Evolutionary conservation across 129 eudicot species (phyloP), one percentile per base, ranked within the genome.

Genomic region (Saussurea involucrata): DNA sequence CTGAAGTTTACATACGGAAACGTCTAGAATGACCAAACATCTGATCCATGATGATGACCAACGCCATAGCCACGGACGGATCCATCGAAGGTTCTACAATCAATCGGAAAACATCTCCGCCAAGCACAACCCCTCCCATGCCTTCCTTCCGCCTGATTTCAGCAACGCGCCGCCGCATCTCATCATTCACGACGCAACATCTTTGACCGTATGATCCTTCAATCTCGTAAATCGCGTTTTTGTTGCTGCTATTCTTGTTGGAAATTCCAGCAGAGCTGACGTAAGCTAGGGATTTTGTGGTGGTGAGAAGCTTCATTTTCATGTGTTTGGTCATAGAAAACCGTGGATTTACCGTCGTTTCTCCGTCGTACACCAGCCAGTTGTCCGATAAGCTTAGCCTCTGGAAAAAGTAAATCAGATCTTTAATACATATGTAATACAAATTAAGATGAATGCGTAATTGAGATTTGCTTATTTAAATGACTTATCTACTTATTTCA

Each of bases 311-410:
- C n/a, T n/a, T n/a, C n/a, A n/a, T n/a, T n/a, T 75, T 87, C 68
- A 57, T 64, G 68, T 70, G 70, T 53, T 84, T 84, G 72, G 67
- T 72, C 25, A 79, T 86, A 24, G 65, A 72, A 18, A 67, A 78
- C 55, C 27, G 68, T 12, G 88, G 91, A 31, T 79, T 79, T 1
- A 36, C 76, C 0, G 72, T 15, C 32, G 77, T 68, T 60, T 87
- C 91, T 12, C 88, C 91, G 21, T 81, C 78, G 76, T 25, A 87
- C 55, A 84, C 83, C 71, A 78, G 24, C 91, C 91, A 87, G 55
- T 63, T 77, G 65, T 84, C 88, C 6, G 79, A 77, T 27, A 83
- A 75, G 67, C 85, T 82, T 71, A 84, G 69, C 69, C 67, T 87
- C 91, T 87, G 84, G 7, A 20, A 21, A 31, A 75, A n/a, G n/a